Evolutionary conservation across 805 yeast species (phyloP).

Genomic region (Wilhelminamyces savonicus): DNA sequence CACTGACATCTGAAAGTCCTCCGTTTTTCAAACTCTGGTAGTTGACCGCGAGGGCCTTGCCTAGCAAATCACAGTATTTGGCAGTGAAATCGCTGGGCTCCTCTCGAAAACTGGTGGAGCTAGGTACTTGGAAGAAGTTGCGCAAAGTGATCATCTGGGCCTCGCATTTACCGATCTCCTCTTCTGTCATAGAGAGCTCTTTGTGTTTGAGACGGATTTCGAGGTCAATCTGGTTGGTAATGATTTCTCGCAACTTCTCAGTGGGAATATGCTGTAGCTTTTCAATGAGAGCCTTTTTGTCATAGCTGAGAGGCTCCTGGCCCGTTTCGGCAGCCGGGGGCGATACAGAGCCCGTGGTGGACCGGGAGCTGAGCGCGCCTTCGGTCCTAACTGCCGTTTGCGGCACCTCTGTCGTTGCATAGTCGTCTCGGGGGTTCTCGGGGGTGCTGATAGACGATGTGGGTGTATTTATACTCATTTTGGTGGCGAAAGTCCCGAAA

Average conservation of each 20-base stretch:
- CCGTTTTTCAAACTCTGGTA: conserved; percentile 21
- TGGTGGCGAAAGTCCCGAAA: too few species aligned
- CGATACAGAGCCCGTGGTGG: too few species aligned
- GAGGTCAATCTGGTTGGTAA: conserved; percentile 46
- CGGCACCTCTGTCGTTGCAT: too few species aligned
- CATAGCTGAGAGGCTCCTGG: too few species aligned
- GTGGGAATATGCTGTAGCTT: conserved; percentile 12
- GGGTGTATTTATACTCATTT: too few species aligned
- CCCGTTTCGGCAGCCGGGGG: too few species aligned
- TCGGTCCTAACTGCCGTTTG: too few species aligned
- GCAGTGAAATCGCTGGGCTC: conserved; percentile 42
- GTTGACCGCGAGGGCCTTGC: conserved; percentile 25
- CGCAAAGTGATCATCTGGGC: conserved; percentile 50
- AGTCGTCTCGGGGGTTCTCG: too few species aligned
- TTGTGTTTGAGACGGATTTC: conserved; percentile 57
- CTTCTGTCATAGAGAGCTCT: conserved; percentile 44
- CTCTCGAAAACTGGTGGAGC: conserved; percentile 29
- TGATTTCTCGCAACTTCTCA: conserved; percentile 25
- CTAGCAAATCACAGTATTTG: conserved; percentile 34
- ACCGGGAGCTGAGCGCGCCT: too few species aligned
- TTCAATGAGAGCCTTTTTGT: conserved; percentile 7
- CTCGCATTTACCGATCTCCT: conserved; percentile 52
- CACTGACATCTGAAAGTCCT: not conserved
- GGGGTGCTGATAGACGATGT: too few species aligned
- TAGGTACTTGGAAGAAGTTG: conserved; percentile 37